Percentiles rank a stretch among this genome's conserved stretches.
These are phyloP conservation scores for Arabidopsis hybrid DNA, from an alignment of 441 rosid species.

Conservation along the genomic window DNA sequence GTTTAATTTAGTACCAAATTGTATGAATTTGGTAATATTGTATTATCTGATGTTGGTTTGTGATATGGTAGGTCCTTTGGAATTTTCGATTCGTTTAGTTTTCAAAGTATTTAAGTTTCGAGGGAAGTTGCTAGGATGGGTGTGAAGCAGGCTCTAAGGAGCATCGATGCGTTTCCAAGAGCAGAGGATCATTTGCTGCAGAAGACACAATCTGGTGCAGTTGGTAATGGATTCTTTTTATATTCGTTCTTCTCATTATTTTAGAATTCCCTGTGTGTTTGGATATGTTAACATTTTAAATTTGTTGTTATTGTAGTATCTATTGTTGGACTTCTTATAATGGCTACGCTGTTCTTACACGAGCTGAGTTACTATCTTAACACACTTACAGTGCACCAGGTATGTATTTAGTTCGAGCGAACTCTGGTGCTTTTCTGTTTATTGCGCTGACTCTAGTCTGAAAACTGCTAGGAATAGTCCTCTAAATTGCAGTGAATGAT, in stretches of 20 bases:
- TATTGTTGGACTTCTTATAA: constrained; percentile 74
- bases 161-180: constrained; percentile 95
- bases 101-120: neutral
- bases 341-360: constrained; percentile 90
- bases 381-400: constrained; percentile 92
- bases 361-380: constrained; percentile 86
- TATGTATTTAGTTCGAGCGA: constrained; percentile 37
- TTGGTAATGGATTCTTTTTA: constrained; percentile 55
- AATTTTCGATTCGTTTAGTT: neutral
- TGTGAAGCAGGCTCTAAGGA: constrained; percentile 78
- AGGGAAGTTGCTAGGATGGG: constrained; percentile 61
- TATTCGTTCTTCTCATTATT: neutral
- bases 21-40: constrained; percentile 16
- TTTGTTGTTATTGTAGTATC: constrained; percentile 62
- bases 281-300: constrained; percentile 3
- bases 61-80: constrained; percentile 4
- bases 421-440: neutral
- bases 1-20: neutral
- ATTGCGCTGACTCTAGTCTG: neutral
- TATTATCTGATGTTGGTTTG: constrained; percentile 17
- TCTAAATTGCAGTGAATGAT: neutral
- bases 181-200: constrained; percentile 97
- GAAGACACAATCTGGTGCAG: constrained; percentile 94
- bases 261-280: neutral
- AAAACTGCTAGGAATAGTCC: neutral